These are phyloP conservation scores for Sporothrix variecibatus DNA, from an alignment of 2,329 filamentous ascomycete species.

Conservation along the genomic window DNA sequence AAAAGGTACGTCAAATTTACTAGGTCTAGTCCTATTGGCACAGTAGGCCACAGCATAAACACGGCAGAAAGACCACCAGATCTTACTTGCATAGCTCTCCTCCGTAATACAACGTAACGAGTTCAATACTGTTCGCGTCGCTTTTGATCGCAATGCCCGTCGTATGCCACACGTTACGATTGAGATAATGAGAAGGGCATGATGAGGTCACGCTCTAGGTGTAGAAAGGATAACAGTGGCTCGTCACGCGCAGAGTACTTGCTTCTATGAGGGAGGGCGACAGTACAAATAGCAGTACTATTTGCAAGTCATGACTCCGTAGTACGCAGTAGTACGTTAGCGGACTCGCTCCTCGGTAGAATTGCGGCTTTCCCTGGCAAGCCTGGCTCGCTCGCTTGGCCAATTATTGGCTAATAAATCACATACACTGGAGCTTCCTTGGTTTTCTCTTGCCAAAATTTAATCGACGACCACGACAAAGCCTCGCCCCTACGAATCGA, in stretches of 20 bases:
- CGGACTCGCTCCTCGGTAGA: too few relatives aligned
- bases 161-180: too few relatives aligned
- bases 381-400: background rate
- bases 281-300: too few relatives aligned
- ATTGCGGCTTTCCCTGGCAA: too few relatives aligned
- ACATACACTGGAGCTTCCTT: background rate
- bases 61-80: background rate
- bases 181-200: too few relatives aligned
- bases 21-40: background rate
- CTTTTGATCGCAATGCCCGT: too few relatives aligned
- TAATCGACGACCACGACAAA: background rate
- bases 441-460: background rate
- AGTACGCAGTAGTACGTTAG: too few relatives aligned
- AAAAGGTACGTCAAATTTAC: background rate
- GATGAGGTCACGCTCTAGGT: background rate
- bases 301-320: background rate
- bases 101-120: too few relatives aligned
- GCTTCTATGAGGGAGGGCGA: too few relatives aligned
- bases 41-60: background rate
- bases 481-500: background rate
- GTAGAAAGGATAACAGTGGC: background rate
- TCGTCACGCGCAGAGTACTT: too few relatives aligned
- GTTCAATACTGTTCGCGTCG: too few relatives aligned
- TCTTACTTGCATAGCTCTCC: too few relatives aligned
- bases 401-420: background rate